Evolutionary conservation across 192 early-diverging fungal genomes (phyloP), one percentile per base, ranked within the genome.

Genomic region (Entomortierella chlamydospora): DNA sequence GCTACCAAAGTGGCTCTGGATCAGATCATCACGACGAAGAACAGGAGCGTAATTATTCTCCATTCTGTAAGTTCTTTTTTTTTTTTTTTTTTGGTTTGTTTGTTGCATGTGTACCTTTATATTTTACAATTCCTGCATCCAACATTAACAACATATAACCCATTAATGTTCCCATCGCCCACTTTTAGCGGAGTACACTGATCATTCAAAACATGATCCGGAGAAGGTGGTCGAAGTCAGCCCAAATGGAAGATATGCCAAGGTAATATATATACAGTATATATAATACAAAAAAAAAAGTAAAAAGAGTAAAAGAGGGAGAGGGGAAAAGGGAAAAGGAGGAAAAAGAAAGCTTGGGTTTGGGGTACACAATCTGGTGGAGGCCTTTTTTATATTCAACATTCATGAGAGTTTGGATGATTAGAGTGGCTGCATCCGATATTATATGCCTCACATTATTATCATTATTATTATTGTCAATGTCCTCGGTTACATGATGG

Each of bases 141-240:
- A 47, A 17, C 15, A 47, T 20, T 12, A 54, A 23, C 26, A 51
- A 18, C 8, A 51, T 30, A 25, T 26, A 30, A n/a, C n/a, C n/a
- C 28, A 30, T 34, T 30, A n/a, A 26, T 57, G 13, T 29, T 37
- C 57, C 52, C 29, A n/a, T 30, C n/a, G 58, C 7, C 49, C 8
- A 6, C 13, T 37, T 52, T 20, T 63, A 79, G 76, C 76, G 37
- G 76, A 79, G 49, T 79, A 79, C 57, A 66, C 84, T 56, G 87
- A 88, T 73, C 80, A 77, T 20, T 88, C 87, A 4, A 81, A 81
- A 62, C 83, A 84, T 22, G 84, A 87, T 76, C 72, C 72, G 17
- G 87, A 89, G 82, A 80, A 79, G 54, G 85, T 89, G 17, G 83
- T 89, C 52, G 87, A 89, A 83, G 82, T 84, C 11, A 84, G 84